Base-by-base conservation (phyloP, 129 eudicot genomes). In the Helianthus tuberosus region DNA sequence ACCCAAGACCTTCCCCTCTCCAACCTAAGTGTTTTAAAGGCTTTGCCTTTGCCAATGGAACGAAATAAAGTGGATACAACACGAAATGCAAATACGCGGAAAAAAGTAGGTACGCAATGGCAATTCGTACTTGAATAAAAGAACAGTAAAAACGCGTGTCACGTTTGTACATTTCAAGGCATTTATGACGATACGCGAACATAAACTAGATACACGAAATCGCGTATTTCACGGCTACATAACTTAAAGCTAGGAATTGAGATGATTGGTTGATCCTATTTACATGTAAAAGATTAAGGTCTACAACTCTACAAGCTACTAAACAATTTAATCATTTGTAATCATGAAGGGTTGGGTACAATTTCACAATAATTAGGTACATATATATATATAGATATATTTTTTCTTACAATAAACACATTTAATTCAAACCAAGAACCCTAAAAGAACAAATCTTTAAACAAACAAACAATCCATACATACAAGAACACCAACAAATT, bases 261-360 rank as follows among this genome's bases (percentile, higher is more conserved):
- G 4, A 61, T 73, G 44, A 46, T 46, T 27, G 59, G 11, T 43
- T 73, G 48, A 65, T 73, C 77, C 48, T 59, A 27, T 71, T 63
- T 35, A 58, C 16, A 49, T 68, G 27, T 23, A 49, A 23, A 49
- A 25, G 16, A 69, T 20, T 46, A 61, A 46, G 59, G 47, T 61
- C 49, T 20, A 35, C n/a, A n/a, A n/a, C n/a, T n/a, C n/a, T n/a
- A n/a, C n/a, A n/a, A n/a, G n/a, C n/a, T n/a, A n/a, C n/a, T n/a
- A 68, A 20, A 68, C 69, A 66, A 61, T 14, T 15, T 36, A 77
- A 77, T n/a, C 54, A 61, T 62, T 52, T 69, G 32, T 52, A 68
- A 17, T 27, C 11, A 66, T n/a, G n/a, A 25, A 35, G 14, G 38
- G 29, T 49, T 43, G 43, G 68, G 48, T 64, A 48, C 63, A 23